Base-by-base conservation (phyloP, 2,329 filamentous ascomycete species). In the Colletotrichum noveboracense region DNA sequence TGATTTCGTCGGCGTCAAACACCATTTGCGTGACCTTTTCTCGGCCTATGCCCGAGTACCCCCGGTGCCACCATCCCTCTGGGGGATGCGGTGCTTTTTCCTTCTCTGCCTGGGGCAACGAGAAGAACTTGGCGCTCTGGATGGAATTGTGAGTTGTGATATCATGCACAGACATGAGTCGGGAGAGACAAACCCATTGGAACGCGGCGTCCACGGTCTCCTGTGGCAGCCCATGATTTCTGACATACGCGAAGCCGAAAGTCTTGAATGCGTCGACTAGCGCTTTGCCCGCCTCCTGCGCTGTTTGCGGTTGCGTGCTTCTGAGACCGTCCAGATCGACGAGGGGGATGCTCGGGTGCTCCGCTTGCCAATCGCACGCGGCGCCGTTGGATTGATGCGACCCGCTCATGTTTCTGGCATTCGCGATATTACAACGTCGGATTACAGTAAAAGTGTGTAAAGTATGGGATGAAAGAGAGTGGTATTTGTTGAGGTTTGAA, bases 191-290 rank as follows among this genome's bases (percentile, higher is more conserved):
- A 38, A 67, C 68, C 68, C 68, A 71, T 12, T 52, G 34, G 68
- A 87, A 87, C 0, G 85, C 85, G 36, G 85, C 83, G 3, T 84
- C 79, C 4, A 87, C 78, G 2, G 84, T 71, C 1, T 82, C 79
- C 7, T 80, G 78, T 1, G 84, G 79, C 1, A 88, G 79, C 5
- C 81, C 80, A 67, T 85, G 83, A 72, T 84, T 84, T 71, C 80
- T 71, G 32, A 85, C 77, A 43, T 85, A 84, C 2, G 81, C 82
- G 68, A 85, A 85, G 2, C 84, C 84, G 2, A 80, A 75, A 26
- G 80, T 76, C 21, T 79, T 80, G 61, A 84, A 85, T 2, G 83
- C 83, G 28, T 81, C 77, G 28, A 79, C 80, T 18, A 83, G 70
- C 10, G 78, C 67, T 13, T 74, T 73, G 5, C 78, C 78, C 1